Evolutionary conservation across 1,284 basidiomycete genomes (phyloP).

Genomic region (Trametes sp.): DNA sequence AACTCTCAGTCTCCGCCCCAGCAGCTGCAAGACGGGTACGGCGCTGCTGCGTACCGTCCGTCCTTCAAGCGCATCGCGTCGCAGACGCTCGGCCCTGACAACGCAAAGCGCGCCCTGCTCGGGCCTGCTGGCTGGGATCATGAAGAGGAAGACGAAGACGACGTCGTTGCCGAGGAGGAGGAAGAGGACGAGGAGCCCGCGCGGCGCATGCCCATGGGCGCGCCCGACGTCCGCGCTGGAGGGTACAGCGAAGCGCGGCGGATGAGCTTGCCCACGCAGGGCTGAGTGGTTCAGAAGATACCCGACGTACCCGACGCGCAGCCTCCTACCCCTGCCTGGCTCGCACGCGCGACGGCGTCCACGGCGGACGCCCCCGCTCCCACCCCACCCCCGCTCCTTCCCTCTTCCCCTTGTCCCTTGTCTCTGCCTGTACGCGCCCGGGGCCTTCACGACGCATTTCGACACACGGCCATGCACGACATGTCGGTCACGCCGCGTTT

Average conservation of each 20-base stretch:
- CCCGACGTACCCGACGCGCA: not conserved
- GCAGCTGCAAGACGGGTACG: slow-evolving; percentile 34
- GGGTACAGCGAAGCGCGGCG: slow-evolving; percentile 1
- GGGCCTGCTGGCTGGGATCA: slow-evolving; percentile 43
- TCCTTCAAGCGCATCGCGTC: slow-evolving; percentile 76
- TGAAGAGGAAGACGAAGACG: slow-evolving; percentile 39
- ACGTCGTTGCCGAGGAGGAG: slow-evolving; percentile 36
- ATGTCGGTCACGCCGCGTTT: not conserved
- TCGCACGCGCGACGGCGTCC: not conserved
- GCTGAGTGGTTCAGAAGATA: not conserved
- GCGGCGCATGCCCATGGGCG: slow-evolving; percentile 2
- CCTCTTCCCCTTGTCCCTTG: not conserved
- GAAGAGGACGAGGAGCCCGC: slow-evolving; percentile 22
- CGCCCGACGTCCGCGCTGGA: not conserved
- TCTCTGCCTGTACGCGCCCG: not conserved
- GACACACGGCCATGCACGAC: not conserved
- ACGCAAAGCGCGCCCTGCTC: slow-evolving; percentile 60
- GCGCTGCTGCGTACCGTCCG: slow-evolving; percentile 52
- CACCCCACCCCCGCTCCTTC: not conserved
- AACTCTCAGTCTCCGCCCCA: slow-evolving; percentile 27
- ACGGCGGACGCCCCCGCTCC: not conserved
- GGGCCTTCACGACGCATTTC: not conserved
- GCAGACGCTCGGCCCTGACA: slow-evolving; percentile 68
- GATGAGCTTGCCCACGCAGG: slow-evolving; percentile 19
- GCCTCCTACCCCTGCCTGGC: not conserved